Evolutionary conservation across 2,329 filamentous ascomycete genomes (phyloP).

Genomic region (Botrytis squamosa): DNA sequence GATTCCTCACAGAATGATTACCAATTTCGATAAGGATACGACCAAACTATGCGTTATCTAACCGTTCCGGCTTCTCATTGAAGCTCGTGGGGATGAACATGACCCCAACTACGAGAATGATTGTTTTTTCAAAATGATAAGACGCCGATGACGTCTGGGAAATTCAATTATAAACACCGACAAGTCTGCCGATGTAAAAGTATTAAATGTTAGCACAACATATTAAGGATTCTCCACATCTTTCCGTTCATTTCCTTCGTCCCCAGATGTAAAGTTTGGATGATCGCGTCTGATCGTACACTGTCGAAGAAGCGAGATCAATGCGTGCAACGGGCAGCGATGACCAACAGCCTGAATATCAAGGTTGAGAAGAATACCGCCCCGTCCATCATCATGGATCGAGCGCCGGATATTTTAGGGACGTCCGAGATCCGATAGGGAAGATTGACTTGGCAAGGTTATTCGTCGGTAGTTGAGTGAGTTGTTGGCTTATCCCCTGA

Average conservation of each 20-base stretch:
- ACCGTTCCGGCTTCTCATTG: not conserved
- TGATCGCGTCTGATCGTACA: not conserved
- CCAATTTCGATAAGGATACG: not conserved
- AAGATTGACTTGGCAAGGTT: not conserved
- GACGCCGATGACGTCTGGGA: not conserved
- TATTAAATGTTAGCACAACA: not conserved
- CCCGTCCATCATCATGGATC: not conserved
- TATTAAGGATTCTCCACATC: not conserved
- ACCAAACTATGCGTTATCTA: not conserved
- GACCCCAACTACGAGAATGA: not conserved
- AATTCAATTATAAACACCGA: not conserved
- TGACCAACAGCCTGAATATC: not conserved
- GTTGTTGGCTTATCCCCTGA: not conserved
- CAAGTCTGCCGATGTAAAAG: not conserved
- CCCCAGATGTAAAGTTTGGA: not conserved
- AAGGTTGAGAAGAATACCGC: not conserved
- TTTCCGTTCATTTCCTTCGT: not conserved
- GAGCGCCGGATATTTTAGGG: slow-evolving; percentile 4
- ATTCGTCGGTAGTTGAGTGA: not conserved
- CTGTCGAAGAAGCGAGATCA: not conserved
- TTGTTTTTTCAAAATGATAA: not conserved
- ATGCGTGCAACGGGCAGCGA: not conserved
- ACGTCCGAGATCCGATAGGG: not conserved
- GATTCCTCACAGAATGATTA: not conserved
- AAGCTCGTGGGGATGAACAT: not conserved